phyloP scores from a whole-genome alignment of 1,284 basidiomycete genomes.

The Phlebopus sp. region DNA sequence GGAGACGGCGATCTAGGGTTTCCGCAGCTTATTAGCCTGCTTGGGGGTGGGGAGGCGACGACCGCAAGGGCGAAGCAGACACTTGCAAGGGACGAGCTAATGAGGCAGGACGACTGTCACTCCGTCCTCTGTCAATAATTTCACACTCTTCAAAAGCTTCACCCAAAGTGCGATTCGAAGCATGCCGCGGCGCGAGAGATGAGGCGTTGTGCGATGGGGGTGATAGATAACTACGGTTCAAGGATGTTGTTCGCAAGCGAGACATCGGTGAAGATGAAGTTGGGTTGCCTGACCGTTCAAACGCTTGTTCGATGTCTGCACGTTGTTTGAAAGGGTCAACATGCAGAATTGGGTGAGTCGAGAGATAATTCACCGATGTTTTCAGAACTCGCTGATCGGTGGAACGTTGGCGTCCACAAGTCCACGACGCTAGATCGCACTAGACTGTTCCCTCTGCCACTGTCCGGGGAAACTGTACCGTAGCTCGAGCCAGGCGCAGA shows the following conservation, averaged over 20 bases:
- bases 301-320: background rate
- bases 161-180: no score
- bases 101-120: background rate
- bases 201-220: background rate
- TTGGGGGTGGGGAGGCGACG: background rate
- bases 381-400: slow-evolving; percentile 8
- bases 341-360: background rate
- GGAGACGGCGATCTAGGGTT: background rate
- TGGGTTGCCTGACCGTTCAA: background rate
- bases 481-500: slow-evolving; percentile 6
- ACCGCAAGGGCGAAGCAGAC: background rate
- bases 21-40: background rate
- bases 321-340: background rate
- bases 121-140: background rate
- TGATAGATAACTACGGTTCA: background rate
- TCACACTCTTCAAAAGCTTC: background rate
- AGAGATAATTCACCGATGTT: slow-evolving; percentile 5
- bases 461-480: background rate
- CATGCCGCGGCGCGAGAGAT: background rate
- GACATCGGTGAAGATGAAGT: background rate
- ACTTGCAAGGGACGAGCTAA: background rate
- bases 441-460: background rate
- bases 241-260: background rate
- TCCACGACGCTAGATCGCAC: slow-evolving; percentile 7
- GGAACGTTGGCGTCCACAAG: slow-evolving; percentile 11